These are phyloP conservation scores for Globisporangium camurandrum DNA, from an alignment of 352 stramenopile species.

Conservation along the genomic window DNA sequence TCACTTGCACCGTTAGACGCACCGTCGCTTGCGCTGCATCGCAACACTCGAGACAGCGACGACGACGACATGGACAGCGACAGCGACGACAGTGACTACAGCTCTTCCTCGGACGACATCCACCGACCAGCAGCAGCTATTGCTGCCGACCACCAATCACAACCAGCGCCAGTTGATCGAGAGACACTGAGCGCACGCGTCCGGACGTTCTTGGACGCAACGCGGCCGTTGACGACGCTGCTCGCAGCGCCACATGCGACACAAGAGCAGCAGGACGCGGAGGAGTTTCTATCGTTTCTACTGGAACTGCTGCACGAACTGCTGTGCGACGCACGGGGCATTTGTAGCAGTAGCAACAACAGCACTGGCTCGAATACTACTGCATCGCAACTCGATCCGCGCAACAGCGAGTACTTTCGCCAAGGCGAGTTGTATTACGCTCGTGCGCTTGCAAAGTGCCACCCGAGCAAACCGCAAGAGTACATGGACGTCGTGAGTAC, in stretches of 20 bases:
- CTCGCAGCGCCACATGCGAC: conserved; percentile 19
- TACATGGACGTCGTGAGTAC: conserved; percentile 60
- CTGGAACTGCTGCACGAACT: conserved; percentile 62
- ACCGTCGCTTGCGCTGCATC: not conserved
- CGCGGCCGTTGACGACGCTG: conserved; percentile 44
- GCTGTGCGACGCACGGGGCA: conserved; percentile 17
- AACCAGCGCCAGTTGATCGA: conserved; percentile 1
- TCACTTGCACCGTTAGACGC: not conserved
- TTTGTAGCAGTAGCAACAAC: too few species aligned
- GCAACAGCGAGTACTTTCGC: conserved; percentile 16
- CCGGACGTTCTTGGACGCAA: conserved; percentile 21
- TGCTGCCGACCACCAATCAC: not conserved
- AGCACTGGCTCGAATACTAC: too few species aligned
- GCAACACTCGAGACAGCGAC: not conserved
- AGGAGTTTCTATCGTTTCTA: conserved; percentile 71
- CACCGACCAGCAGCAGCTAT: not conserved
- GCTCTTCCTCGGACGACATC: not conserved
- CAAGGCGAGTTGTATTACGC: conserved; percentile 20
- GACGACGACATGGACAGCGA: conserved; percentile 1
- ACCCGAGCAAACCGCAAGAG: conserved; percentile 28
- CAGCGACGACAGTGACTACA: not conserved
- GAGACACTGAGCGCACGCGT: conserved; percentile 12
- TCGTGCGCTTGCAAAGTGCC: conserved; percentile 19
- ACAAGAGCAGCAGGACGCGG: conserved; percentile 78
- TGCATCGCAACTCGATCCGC: not conserved